Conservation (phyloP, 2,329 filamentous ascomycete species). For the Teratosphaeria viscida region DNA sequence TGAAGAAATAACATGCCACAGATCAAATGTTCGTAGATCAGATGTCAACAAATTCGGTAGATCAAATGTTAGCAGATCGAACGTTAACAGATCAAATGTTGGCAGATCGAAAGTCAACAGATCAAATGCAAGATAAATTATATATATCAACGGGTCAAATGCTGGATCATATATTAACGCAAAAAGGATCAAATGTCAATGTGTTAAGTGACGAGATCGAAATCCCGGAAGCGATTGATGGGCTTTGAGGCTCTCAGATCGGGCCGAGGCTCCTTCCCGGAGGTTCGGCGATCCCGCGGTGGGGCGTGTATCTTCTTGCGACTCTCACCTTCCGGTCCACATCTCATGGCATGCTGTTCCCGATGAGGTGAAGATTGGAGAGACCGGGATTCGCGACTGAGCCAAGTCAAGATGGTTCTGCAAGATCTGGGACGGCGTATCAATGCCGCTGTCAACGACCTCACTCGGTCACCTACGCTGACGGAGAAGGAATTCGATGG, state of each 20-base stretch:
- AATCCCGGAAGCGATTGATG: too few relatives aligned
- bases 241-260: too few relatives aligned
- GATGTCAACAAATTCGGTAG: background rate
- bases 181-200: background rate
- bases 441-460: slow-evolving; percentile 87
- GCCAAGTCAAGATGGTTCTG: slow-evolving; percentile 65
- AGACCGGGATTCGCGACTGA: background rate
- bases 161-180: background rate
- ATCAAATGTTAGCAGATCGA: background rate
- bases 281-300: background rate
- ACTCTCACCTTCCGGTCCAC: background rate
- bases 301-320: background rate
- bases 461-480: slow-evolving; percentile 83
- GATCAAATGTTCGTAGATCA: background rate
- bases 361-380: background rate
- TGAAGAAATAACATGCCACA: too few relatives aligned
- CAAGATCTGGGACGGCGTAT: slow-evolving; percentile 98
- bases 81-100: too few relatives aligned
- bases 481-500: slow-evolving; percentile 98
- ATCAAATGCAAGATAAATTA: too few relatives aligned
- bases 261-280: background rate
- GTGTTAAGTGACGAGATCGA: background rate
- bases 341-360: background rate
- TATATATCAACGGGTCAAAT: background rate
- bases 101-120: too few relatives aligned